phyloP scores from a whole-genome alignment of 768 basidiomycete species.

The Austroboletus eburneus region DNA sequence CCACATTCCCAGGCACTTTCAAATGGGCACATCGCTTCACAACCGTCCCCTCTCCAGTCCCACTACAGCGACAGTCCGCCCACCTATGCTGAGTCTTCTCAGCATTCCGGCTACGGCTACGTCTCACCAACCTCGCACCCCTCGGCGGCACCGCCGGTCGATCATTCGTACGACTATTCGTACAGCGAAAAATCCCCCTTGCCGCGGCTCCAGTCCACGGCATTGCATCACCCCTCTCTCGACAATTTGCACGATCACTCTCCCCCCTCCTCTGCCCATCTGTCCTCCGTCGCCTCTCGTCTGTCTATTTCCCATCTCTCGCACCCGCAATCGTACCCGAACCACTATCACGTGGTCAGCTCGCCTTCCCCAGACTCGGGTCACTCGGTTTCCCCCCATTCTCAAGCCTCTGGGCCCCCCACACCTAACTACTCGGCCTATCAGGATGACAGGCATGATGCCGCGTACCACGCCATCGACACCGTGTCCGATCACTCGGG shows the following conservation, averaged over 20 bases:
- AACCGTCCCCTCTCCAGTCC: constrained; percentile 27
- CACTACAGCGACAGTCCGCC: constrained; percentile 31
- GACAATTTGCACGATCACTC: constrained; percentile 28
- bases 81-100: constrained; percentile 29
- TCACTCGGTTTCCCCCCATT: constrained; percentile 41
- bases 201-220: constrained; percentile 28
- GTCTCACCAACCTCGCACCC: constrained; percentile 23
- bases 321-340: constrained; percentile 46
- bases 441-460: constrained; percentile 40
- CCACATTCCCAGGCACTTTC: constrained; percentile 34
- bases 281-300: constrained; percentile 43
- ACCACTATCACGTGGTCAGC: constrained; percentile 32
- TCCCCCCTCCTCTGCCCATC: constrained; percentile 29
- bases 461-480: constrained; percentile 37
- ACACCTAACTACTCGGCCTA: constrained; percentile 41
- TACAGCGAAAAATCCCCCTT: constrained; percentile 30
- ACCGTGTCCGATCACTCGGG: constrained; percentile 28
- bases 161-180: constrained; percentile 28
- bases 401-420: constrained; percentile 29
- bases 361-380: constrained; percentile 51
- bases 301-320: constrained; percentile 60
- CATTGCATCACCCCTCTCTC: constrained; percentile 26
- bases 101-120: constrained; percentile 30
- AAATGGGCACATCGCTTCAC: constrained; percentile 31
- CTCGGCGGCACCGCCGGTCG: constrained; percentile 20